phyloP scores from a whole-genome alignment of 441 rosid genomes.

The Pelargonium cotyledonis region DNA sequence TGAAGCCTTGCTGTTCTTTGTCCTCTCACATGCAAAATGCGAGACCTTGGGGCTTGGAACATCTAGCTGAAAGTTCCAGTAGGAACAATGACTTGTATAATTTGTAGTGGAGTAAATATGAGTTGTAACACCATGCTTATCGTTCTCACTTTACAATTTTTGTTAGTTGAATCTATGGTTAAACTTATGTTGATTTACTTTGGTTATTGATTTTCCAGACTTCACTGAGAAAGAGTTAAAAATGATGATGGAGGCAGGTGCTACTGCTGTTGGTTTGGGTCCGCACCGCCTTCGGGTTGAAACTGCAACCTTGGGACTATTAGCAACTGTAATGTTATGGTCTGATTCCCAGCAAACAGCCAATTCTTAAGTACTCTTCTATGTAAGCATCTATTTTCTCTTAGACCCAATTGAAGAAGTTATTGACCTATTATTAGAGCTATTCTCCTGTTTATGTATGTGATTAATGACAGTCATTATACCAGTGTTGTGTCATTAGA shows the following conservation, averaged over 20 bases:
- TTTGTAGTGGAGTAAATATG: too few species aligned
- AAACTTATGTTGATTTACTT: not conserved
- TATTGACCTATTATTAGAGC: not conserved
- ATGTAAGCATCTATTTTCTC: conserved; percentile 12
- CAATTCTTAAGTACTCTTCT: conserved; percentile 13
- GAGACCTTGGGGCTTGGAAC: too few species aligned
- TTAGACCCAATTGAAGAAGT: not conserved
- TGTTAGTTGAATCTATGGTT: not conserved
- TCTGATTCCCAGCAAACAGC: conserved; percentile 45
- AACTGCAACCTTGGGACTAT: conserved; percentile 73
- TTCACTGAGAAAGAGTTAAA: conserved; percentile 52
- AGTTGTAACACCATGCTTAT: too few species aligned
- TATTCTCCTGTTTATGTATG: conserved; percentile 2
- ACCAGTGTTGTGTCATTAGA: not conserved
- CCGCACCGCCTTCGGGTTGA: conserved; percentile 78
- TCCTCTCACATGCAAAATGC: too few species aligned
- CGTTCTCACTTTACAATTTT: not conserved
- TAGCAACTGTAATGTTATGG: conserved; percentile 76
- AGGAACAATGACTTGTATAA: too few species aligned
- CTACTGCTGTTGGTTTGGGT: conserved; percentile 70
- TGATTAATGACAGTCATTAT: not conserved
- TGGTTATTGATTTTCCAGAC: conserved; percentile 29
- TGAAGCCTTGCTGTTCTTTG: too few species aligned
- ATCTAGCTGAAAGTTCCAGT: too few species aligned
- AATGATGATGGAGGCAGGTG: conserved; percentile 57